Base-by-base conservation (phyloP, 306 rosid species). In the Vigna hirtella region DNA sequence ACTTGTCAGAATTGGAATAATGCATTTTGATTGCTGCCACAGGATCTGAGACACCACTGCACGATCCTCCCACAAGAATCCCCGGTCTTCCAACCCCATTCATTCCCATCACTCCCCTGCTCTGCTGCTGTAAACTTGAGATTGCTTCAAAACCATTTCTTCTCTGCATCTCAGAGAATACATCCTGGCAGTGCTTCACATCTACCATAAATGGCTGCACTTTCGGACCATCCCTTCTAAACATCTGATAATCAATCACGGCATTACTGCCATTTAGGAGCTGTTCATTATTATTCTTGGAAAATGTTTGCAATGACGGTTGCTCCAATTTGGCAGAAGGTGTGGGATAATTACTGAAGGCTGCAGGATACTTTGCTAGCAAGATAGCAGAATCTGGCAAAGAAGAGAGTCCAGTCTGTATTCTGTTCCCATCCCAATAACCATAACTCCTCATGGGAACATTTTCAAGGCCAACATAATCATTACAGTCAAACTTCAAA, bases 11-110 rank as follows among this genome's bases (percentile, higher is more conserved):
- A 73, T 88, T 92, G 0, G 97, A 88, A 70, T 87, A 93, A 79
- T 85, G 99, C 93, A 90, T 88, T 83, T 91, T 96, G 52, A 91
- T 88, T 43, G 99, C 99, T 28, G 96, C 97, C 88, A 93, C 97
- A 0, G 97, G 91, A 84, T 96, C 99, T 0, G 97, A 87, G 70
- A 91, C 93, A 26, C 93, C 90, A 3, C 85, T 80, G 85, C 95
- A 87, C 1, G 91, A 80, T 30, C 93, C 93, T 58, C 93, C 95
- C 63, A 89, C 83, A 17, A 89, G 72, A 82, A 92, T 85, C 61
- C 92, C 93, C 16, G 94, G 88, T 81, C 95, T 90, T 12, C 91
- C 93, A 40, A 87, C 84, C 0, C 96, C 91, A 66, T 86, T 92
- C 91, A 92, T 75, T 82, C 97, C 98, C 32, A 87, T 90, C 72